phyloP scores from a whole-genome alignment of 108 stramenopile species.

The Schizochytrium sp. region DNA sequence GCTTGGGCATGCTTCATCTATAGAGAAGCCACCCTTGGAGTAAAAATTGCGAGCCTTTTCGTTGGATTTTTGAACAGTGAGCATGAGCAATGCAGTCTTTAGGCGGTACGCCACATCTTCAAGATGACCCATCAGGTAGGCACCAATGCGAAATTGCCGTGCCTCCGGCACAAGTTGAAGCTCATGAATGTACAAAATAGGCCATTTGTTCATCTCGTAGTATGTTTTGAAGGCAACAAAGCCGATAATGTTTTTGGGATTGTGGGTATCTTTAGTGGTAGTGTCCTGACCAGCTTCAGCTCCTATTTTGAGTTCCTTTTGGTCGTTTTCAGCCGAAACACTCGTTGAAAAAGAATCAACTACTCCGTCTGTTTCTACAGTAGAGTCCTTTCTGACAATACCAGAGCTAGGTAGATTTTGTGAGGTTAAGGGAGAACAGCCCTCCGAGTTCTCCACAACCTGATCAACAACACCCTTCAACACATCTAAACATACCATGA shows the following conservation, averaged over 20 bases:
- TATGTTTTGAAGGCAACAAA: slow-evolving; percentile 37
- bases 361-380: background rate
- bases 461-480: background rate
- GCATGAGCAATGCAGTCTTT: background rate
- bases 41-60: background rate
- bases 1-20: slow-evolving; percentile 48
- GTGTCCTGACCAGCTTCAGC: no score
- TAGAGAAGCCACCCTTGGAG: background rate
- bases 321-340: no score
- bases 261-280: no score
- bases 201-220: background rate
- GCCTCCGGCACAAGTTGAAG: slow-evolving; percentile 41
- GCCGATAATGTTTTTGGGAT: background rate
- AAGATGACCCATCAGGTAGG: background rate
- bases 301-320: no score
- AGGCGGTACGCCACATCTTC: background rate
- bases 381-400: no score
- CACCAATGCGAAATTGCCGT: background rate
- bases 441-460: background rate
- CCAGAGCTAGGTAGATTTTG: background rate
- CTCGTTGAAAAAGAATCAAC: background rate
- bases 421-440: background rate
- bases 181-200: slow-evolving; percentile 35
- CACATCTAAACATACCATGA: background rate
- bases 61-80: slow-evolving; percentile 40